phyloP scores from a whole-genome alignment of 1,284 basidiomycete species.

The Irpex sp. region DNA sequence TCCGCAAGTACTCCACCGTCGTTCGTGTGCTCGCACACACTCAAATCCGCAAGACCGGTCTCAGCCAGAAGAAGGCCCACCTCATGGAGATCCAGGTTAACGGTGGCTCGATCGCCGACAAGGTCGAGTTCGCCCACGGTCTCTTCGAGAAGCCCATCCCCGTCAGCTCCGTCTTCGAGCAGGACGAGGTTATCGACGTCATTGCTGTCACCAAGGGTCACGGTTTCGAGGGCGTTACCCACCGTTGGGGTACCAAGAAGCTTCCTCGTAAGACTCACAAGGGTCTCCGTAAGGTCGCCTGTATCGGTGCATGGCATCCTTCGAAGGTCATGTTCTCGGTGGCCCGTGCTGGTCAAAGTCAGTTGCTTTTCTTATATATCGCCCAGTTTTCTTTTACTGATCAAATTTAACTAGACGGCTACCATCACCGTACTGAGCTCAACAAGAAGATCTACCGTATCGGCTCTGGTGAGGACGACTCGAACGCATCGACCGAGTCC shows the following conservation, averaged over 20 bases:
- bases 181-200: constrained; percentile 95
- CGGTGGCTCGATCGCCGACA: constrained; percentile 95
- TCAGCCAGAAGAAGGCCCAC: constrained; percentile 99
- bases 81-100: constrained; percentile 99
- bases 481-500: constrained; percentile 89
- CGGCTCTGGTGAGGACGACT: constrained; percentile 74
- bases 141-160: constrained; percentile 98
- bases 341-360: constrained; percentile 98
- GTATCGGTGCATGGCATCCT: constrained; percentile 99
- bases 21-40: constrained; percentile 99
- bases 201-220: constrained; percentile 99
- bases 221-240: constrained; percentile 99
- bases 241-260: constrained; percentile 99
- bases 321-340: constrained; percentile 99
- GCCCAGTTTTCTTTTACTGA: constrained; percentile 3
- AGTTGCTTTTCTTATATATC: constrained; percentile 23
- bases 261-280: constrained; percentile 99
- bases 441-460: constrained; percentile 99
- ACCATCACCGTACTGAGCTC: constrained; percentile 97
- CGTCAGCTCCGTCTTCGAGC: constrained; percentile 85
- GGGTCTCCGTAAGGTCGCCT: constrained; percentile 99
- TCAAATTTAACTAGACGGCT: constrained; percentile 65
- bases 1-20: constrained; percentile 99
- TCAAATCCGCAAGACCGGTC: constrained; percentile 96
- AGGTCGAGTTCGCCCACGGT: constrained; percentile 94